These are phyloP conservation scores for Corrigiola litoralis DNA, from an alignment of 179 eudicot genomes.

Conservation along the genomic window DNA sequence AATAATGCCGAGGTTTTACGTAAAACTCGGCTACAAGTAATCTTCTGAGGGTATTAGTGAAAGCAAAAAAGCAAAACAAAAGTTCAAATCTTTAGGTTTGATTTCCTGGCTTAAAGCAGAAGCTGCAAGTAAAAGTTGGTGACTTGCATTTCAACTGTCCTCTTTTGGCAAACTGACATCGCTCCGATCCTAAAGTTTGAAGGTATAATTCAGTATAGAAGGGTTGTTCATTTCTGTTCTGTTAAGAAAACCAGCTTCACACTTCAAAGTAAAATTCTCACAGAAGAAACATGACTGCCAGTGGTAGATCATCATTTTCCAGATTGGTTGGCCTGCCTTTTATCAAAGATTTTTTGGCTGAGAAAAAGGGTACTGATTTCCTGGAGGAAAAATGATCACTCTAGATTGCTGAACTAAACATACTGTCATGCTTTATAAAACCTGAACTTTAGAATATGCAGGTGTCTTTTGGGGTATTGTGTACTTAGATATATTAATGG, in stretches of 20 bases:
- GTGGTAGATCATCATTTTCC: slow-evolving; percentile 5
- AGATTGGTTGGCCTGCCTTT: slow-evolving; percentile 15
- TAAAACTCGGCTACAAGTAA: too few species aligned
- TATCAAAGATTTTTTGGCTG: background rate
- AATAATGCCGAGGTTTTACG: too few species aligned
- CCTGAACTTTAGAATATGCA: slow-evolving; percentile 1
- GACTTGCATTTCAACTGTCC: slow-evolving; percentile 31
- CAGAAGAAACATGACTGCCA: slow-evolving; percentile 10
- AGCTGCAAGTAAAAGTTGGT: slow-evolving; percentile 35
- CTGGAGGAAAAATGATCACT: background rate
- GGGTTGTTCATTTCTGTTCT: slow-evolving; percentile 3
- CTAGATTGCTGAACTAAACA: background rate
- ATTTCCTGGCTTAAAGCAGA: too few species aligned
- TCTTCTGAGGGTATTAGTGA: too few species aligned
- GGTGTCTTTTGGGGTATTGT: background rate
- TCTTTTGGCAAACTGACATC: slow-evolving; percentile 12
- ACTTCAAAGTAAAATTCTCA: slow-evolving; percentile 3
- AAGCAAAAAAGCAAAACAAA: too few species aligned
- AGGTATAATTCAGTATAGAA: slow-evolving; percentile 23
- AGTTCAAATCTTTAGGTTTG: too few species aligned
- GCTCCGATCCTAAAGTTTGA: too few species aligned
- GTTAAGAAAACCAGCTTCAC: slow-evolving; percentile 9
- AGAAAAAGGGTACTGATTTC: slow-evolving; percentile 3
- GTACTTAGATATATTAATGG: slow-evolving; percentile 23
- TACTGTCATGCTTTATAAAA: background rate